Percentiles rank a stretch among this genome's conserved stretches.
Conservation (phyloP, 208 protist species). For the Leishmania tarentolae region DNA sequence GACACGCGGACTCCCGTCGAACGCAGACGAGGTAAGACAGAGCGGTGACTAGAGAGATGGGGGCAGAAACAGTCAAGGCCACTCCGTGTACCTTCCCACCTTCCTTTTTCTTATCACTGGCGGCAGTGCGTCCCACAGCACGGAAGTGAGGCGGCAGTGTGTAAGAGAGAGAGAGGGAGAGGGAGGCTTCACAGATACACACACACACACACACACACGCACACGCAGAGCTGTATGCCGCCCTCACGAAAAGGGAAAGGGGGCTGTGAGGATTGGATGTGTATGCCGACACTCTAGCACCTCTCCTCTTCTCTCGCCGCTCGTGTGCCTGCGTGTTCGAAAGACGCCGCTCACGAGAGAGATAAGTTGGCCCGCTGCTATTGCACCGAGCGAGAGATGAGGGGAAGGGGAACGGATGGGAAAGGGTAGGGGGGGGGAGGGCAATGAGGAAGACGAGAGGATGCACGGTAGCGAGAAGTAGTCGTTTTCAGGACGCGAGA, state of each 20-base stretch:
- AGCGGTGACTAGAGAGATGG: not conserved
- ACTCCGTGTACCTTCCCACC: not conserved
- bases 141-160: not conserved
- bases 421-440: not conserved
- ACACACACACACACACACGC: not conserved
- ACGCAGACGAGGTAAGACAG: no score
- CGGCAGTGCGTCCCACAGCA: not conserved
- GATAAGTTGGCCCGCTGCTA: not conserved
- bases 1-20: not conserved
- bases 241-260: not conserved
- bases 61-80: no score
- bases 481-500: not conserved
- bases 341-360: not conserved
- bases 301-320: not conserved
- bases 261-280: not conserved
- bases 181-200: not conserved
- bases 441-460: not conserved
- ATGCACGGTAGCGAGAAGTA: not conserved
- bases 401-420: not conserved
- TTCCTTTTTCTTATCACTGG: not conserved
- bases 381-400: not conserved
- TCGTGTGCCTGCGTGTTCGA: not conserved
- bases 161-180: not conserved
- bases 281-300: not conserved
- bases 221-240: not conserved